phyloP scores from a whole-genome alignment of 73 alveolate species.

The Paramecium sexaurelia region DNA sequence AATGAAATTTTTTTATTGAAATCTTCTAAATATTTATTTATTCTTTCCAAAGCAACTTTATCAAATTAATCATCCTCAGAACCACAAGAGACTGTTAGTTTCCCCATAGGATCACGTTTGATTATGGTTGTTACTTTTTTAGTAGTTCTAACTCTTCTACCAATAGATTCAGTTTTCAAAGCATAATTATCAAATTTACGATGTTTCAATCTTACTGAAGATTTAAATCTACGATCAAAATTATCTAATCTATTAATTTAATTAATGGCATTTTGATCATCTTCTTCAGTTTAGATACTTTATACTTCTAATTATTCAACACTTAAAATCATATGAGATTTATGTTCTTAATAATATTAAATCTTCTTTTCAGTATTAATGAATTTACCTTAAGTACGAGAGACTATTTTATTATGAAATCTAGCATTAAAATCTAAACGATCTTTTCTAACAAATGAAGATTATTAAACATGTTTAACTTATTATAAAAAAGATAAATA shows the following conservation, averaged over 20 bases:
- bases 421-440: background rate
- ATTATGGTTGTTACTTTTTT: background rate
- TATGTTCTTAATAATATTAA: background rate
- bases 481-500: background rate
- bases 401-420: background rate
- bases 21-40: constrained; percentile 14
- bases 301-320: background rate
- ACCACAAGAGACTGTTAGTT: background rate
- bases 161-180: background rate
- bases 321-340: background rate
- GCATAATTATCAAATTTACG: background rate
- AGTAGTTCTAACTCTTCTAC: background rate
- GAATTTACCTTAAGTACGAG: background rate
- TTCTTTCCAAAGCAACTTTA: background rate
- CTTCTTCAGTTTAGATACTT: background rate
- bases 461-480: constrained; percentile 1
- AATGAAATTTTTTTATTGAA: background rate
- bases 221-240: background rate
- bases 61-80: constrained; percentile 7
- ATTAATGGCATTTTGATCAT: background rate
- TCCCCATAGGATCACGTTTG: background rate
- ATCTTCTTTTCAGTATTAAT: background rate
- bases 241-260: background rate
- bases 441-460: background rate
- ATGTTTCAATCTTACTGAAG: background rate